Base-by-base conservation (phyloP, 2,329 filamentous ascomycete species). In the Nannizziopsis barbatae region DNA sequence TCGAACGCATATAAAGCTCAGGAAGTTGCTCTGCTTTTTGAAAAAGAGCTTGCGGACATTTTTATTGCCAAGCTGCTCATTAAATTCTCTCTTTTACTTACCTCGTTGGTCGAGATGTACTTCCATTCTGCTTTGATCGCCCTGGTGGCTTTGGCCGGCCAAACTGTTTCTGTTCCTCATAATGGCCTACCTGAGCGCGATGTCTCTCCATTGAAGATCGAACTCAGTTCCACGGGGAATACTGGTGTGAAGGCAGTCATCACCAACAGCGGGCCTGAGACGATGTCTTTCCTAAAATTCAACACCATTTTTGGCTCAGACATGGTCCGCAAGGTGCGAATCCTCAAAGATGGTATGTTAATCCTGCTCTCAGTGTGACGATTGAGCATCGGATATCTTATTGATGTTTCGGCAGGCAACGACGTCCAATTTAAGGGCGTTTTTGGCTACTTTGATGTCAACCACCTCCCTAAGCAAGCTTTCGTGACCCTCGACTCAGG, bases 171-270 rank as follows among this genome's bases (percentile, higher is more conserved):
- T 22, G 20, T 22, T 8, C 45, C 37, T 33, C 30, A 41, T 15
- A 35, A 41, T n/a, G 15, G 15, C 42, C 47, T 18, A 54, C 56
- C 47, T 38, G 57, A n/a, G 58, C 59, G 32, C 50, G 55, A 41
- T 48, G 17, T 20, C 39, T 50, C 58, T 7, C 57, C 51, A 4
- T 52, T 66, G 7, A 56, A 64, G 31, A 57, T 67, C 27, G 58
- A 58, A 18, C 55, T 67, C 30, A 61, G 53, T 41, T 57, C 60
- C 44, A 53, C 61, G 27, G 55, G 55, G 32, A 61, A 62, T 44
- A 65, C 64, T n/a, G 57, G 52, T 15, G 59, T 67, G 52, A 66
- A 65, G 48, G 64, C 64, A 5, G 55, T 61, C 4, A 57, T 67
- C 12, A 63, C 60, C 45, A 67, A 67, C 54, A 60, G 54, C n/a